Conservation (phyloP, 2,329 filamentous ascomycete species). For the Aspergillus chevalieri region DNA sequence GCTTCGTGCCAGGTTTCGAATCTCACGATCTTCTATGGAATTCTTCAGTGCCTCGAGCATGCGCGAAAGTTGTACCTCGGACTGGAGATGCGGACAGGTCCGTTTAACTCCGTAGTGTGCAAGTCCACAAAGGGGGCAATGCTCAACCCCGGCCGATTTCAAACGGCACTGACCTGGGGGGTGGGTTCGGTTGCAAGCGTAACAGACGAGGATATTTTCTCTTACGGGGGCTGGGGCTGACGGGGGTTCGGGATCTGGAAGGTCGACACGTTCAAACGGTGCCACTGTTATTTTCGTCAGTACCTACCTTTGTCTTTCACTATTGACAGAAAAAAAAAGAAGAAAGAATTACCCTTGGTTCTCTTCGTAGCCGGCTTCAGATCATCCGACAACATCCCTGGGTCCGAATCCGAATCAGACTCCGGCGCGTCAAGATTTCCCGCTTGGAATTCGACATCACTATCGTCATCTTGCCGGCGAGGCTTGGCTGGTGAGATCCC, state of each 20-base stretch:
- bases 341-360: constrained; percentile 14
- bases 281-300: constrained; percentile 21
- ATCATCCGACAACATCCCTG: constrained; percentile 15
- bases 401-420: constrained; percentile 18
- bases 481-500: constrained; percentile 19
- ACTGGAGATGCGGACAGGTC: constrained; percentile 57
- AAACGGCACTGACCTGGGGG: constrained; percentile 54
- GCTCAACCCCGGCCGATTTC: constrained; percentile 53
- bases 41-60: constrained; percentile 59
- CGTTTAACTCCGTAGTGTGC: constrained; percentile 53
- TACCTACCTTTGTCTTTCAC: background rate
- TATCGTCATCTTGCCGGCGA: constrained; percentile 14
- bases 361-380: constrained; percentile 18
- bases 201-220: constrained; percentile 33
- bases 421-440: constrained; percentile 20
- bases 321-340: background rate
- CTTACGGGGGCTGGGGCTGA: constrained; percentile 1
- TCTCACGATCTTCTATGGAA: constrained; percentile 50
- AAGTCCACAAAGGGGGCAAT: constrained; percentile 59
- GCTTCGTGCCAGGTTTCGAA: constrained; percentile 50
- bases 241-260: constrained; percentile 4
- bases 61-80: constrained; percentile 56
- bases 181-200: constrained; percentile 52
- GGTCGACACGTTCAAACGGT: constrained; percentile 34
- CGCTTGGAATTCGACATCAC: constrained; percentile 27